These are phyloP conservation scores for Allium fistulosum DNA, from an alignment of 106 monocot species.

Conservation along the genomic window DNA sequence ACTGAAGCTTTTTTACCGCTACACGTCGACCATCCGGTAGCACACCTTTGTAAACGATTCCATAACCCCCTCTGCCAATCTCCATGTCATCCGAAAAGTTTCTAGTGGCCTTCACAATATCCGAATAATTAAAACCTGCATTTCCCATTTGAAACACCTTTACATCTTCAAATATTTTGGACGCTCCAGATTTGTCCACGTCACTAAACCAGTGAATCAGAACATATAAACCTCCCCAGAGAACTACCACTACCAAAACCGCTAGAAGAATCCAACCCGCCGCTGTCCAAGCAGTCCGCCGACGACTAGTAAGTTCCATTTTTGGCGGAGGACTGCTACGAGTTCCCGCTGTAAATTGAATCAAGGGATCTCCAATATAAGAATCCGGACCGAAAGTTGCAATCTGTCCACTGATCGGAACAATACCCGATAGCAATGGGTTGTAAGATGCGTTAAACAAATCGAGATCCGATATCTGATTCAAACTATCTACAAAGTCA, in stretches of 20 bases:
- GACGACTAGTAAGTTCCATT: too few relatives aligned
- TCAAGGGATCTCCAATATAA: slow-evolving; percentile 69
- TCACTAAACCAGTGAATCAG: slow-evolving; percentile 7
- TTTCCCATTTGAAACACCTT: slow-evolving; percentile 41
- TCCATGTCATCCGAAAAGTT: slow-evolving; percentile 48
- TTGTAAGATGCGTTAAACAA: slow-evolving; percentile 80
- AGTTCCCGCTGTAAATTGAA: slow-evolving; percentile 1
- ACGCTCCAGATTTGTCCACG: background rate
- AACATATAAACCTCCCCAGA: slow-evolving; percentile 15
- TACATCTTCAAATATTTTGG: slow-evolving; percentile 7
- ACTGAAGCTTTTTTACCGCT: slow-evolving; percentile 66
- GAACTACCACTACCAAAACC: slow-evolving; percentile 20
- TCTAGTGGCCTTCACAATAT: slow-evolving; percentile 57
- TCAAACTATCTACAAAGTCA: slow-evolving; percentile 36
- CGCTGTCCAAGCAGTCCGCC: background rate
- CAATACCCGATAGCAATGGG: slow-evolving; percentile 33
- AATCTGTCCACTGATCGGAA: slow-evolving; percentile 48
- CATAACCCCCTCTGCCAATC: slow-evolving; percentile 66
- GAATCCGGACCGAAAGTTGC: slow-evolving; percentile 48
- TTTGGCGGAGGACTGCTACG: background rate
- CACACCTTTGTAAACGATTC: slow-evolving; percentile 60
- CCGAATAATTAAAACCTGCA: slow-evolving; percentile 53
- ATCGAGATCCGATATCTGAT: slow-evolving; percentile 31
- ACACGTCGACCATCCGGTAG: slow-evolving; percentile 61
- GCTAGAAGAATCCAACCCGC: slow-evolving; percentile 37